Evolutionary conservation across 441 rosid species (phyloP).

Genomic region (Pelargonium cotyledonis): DNA sequence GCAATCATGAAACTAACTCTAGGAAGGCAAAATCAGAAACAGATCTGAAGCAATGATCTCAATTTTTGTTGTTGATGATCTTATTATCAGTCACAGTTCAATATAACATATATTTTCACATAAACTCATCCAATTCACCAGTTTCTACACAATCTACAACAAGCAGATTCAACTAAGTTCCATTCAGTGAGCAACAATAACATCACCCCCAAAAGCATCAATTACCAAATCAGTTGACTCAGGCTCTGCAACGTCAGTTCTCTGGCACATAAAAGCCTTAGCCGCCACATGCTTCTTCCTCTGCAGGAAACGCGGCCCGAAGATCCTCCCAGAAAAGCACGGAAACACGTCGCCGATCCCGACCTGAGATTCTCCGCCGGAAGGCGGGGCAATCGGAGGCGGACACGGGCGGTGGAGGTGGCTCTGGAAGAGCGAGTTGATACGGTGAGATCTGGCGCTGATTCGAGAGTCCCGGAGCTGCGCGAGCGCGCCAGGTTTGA

Average conservation of each 20-base stretch:
- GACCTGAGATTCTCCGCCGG: no score
- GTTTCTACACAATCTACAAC: constrained; percentile 18
- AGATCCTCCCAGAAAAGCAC: constrained; percentile 24
- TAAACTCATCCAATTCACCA: background rate
- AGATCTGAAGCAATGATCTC: background rate
- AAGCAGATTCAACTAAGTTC: background rate
- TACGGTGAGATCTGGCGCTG: constrained; percentile 34
- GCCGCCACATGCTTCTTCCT: constrained; percentile 42
- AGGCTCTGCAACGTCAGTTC: background rate
- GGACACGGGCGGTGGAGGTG: background rate
- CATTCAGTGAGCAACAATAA: constrained; percentile 27
- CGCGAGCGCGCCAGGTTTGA: constrained; percentile 45
- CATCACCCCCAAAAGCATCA: no score
- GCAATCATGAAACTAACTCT: background rate
- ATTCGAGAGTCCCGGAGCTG: constrained; percentile 38
- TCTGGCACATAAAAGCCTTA: constrained; percentile 24
- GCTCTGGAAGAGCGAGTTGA: constrained; percentile 19
- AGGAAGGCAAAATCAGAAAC: constrained; percentile 6
- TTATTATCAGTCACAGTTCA: constrained; percentile 14
- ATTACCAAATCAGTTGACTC: constrained; percentile 29
- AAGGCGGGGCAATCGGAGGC: background rate
- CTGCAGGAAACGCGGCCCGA: constrained; percentile 32
- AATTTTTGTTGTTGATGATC: background rate
- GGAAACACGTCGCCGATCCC: constrained; percentile 16
- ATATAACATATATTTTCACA: background rate